Evolutionary conservation across 768 basidiomycete species (phyloP), one percentile per base, ranked within the genome.

Genomic region (Rhodocollybia butyracea): DNA sequence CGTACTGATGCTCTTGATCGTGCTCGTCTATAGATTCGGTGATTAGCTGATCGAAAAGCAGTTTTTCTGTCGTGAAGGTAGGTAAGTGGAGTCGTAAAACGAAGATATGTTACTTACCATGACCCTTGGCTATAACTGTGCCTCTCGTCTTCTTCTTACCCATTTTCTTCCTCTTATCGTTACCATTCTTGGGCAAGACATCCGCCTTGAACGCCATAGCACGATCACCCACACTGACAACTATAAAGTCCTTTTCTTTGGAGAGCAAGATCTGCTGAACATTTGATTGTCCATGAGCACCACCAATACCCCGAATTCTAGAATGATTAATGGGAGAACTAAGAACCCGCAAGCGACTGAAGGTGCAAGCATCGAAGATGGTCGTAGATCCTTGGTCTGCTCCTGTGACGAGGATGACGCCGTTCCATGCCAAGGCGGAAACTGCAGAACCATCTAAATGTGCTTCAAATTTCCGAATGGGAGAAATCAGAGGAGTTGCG

Each of bases 151-250:
- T 68, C 64, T 73, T 80, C 17, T 65, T 66, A 6, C 38, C 53
- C 8, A 59, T 55, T 26, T 65, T 62, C 24, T 63, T 54, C 5
- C 66, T 57, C 54, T 66, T 67, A 43, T 68, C 69, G 7, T 76
- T 72, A 21, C 72, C 70, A 26, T 60, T 24, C 12, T 62, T 67
- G 0, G 67, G 62, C 11, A 76, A 71, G 2, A 71, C 73, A 3
- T 82, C 86, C 5, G 84, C 82, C 60, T 77, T 81, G 87, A 89
- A 93, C 1, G 85, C 77, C 66, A 88, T 70, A 2, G 89, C 81
- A 39, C 77, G 70, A 56, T 79, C 81, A 8, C 84, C 89, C 3
- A 86, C 77, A 30, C 74, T 73, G 11, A 81, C 83, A 42, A 91
- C 64, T 22, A 93, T 55, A 11, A 82, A 68, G 47, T 88, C 78